phyloP scores from a whole-genome alignment of 2,329 filamentous ascomycete species.

The Ascocoryne sarcoides region DNA sequence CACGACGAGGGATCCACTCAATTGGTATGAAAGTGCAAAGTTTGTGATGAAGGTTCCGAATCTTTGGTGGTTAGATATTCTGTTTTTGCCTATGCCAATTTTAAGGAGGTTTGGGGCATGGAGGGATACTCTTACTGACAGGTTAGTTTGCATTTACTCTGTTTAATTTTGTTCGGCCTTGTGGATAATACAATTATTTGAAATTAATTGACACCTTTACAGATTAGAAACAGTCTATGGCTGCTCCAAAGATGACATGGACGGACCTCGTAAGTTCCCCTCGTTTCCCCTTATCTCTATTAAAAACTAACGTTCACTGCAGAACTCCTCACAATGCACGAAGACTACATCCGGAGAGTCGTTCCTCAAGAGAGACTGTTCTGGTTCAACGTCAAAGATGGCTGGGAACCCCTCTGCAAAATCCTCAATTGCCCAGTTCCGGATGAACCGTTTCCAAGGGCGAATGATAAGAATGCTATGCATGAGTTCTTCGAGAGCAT shows the following conservation, averaged over 20 bases:
- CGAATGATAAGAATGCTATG: constrained; percentile 20
- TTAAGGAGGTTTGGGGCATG: constrained; percentile 11
- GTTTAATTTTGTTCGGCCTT: no score
- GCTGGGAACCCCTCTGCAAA: constrained; percentile 30
- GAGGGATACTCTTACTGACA: not conserved
- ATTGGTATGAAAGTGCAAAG: constrained; percentile 20
- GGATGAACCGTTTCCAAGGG: constrained; percentile 25
- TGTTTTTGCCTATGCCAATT: constrained; percentile 10
- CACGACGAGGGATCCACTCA: constrained; percentile 21
- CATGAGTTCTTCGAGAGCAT: constrained; percentile 6
- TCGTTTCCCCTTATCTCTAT: not conserved
- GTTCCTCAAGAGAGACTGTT: constrained; percentile 8
- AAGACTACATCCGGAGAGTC: constrained; percentile 9
- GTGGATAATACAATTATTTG: no score
- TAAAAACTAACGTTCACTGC: not conserved
- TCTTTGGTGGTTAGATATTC: constrained; percentile 5
- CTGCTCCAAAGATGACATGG: no score
- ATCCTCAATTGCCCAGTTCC: constrained; percentile 28
- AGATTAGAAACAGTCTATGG: no score
- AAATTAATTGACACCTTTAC: no score
- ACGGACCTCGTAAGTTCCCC: constrained; percentile 5
- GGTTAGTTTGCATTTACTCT: no score
- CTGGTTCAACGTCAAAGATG: constrained; percentile 17
- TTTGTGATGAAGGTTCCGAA: constrained; percentile 5
- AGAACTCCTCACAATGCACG: constrained; percentile 10